Percentiles rank a stretch among this genome's conserved stretches.
phyloP scores from a whole-genome alignment of 306 rosid genomes.

The Quercus aquifolioides region DNA sequence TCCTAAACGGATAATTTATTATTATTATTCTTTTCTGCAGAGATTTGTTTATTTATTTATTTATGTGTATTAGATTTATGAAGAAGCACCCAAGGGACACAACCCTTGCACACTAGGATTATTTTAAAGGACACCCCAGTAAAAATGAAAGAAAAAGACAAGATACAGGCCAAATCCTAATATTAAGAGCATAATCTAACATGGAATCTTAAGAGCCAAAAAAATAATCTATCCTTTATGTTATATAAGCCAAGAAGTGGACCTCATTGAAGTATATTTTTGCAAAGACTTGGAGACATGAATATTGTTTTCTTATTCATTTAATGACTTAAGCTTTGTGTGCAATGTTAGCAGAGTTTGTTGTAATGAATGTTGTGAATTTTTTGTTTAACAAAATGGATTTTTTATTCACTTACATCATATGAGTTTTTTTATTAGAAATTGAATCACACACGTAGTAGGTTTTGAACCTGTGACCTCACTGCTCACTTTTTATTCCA shows the following conservation, averaged over 20 bases:
- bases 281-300: background rate
- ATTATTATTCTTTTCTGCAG: constrained; percentile 13
- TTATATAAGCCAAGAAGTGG: background rate
- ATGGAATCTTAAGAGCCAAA: background rate
- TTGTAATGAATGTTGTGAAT: background rate
- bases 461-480: background rate
- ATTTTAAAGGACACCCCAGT: background rate
- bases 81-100: background rate
- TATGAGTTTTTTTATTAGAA: background rate
- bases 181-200: background rate
- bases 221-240: too few species aligned
- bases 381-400: background rate
- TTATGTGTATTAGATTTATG: background rate
- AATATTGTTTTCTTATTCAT: background rate
- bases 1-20: background rate
- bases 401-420: background rate
- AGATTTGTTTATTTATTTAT: background rate
- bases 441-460: background rate
- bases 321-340: background rate
- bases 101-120: background rate
- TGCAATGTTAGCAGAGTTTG: background rate
- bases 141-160: background rate
- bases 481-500: background rate
- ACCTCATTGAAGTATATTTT: background rate
- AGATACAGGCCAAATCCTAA: background rate